Evolutionary conservation across 768 basidiomycete species (phyloP).

Genomic region (Macrolepiota fuliginosa): DNA sequence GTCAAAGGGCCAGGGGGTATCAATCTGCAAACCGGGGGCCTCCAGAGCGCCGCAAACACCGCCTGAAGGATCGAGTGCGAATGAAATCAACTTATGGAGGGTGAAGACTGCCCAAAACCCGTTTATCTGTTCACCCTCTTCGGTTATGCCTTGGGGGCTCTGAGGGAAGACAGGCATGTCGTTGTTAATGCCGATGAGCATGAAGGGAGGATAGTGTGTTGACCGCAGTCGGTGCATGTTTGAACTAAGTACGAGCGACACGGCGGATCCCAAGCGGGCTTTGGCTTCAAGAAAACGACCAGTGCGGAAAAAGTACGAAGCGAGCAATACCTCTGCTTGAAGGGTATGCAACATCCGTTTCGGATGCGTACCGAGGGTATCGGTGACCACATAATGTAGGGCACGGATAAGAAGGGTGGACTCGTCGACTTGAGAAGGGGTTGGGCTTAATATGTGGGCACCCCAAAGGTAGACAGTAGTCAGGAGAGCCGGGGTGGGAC

Average conservation of each 20-base stretch:
- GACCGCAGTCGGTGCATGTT: conserved; percentile 48
- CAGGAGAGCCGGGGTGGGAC: conserved; percentile 48
- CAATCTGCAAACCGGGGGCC: conserved; percentile 46
- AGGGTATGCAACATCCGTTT: conserved; percentile 49
- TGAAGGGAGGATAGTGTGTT: conserved; percentile 31
- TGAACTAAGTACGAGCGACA: conserved; percentile 44
- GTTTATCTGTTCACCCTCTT: conserved; percentile 66
- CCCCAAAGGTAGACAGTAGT: conserved; percentile 54
- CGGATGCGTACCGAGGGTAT: conserved; percentile 46
- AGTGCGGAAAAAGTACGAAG: conserved; percentile 61
- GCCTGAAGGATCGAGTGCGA: conserved; percentile 49
- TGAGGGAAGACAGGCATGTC: conserved; percentile 40
- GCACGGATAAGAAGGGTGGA: conserved; percentile 47
- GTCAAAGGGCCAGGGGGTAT: conserved; percentile 53
- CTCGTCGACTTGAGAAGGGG: conserved; percentile 40
- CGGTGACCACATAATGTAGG: conserved; percentile 43
- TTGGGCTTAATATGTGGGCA: conserved; percentile 37
- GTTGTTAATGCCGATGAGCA: conserved; percentile 36
- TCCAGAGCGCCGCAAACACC: conserved; percentile 56
- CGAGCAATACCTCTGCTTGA: conserved; percentile 63
- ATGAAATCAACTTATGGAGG: conserved; percentile 55
- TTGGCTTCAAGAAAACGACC: conserved; percentile 62
- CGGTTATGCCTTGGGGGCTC: conserved; percentile 43
- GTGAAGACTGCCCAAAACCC: conserved; percentile 63
- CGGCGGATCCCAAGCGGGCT: conserved; percentile 51